A percentile compares a stretch with the other conserved stretches of the same genome.
Conservation (phyloP, 345 rosid genomes). For the Syzygium oleosum region DNA sequence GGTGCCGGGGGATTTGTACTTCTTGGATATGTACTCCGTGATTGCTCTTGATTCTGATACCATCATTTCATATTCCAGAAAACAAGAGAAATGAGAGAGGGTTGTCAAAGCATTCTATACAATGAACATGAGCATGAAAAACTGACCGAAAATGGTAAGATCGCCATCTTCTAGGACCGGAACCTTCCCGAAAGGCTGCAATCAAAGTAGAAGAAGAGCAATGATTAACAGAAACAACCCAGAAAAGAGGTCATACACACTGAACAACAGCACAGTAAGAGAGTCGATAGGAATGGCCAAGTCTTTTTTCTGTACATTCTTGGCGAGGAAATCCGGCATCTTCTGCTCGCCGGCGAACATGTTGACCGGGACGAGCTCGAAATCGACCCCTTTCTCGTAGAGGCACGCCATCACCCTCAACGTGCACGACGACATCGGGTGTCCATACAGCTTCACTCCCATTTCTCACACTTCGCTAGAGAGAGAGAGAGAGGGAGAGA, state of each 20-base stretch:
- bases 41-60: constrained; percentile 70
- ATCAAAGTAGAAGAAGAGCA: background rate
- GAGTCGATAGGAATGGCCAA: background rate
- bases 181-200: constrained; percentile 81
- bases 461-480: constrained; percentile 1
- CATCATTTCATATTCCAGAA: background rate
- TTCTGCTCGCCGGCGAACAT: constrained; percentile 64
- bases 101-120: background rate
- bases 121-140: background rate
- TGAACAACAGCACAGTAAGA: background rate
- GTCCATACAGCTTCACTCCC: constrained; percentile 62
- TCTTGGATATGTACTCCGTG: constrained; percentile 52
- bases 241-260: background rate
- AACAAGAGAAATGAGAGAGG: background rate
- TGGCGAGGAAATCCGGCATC: constrained; percentile 47
- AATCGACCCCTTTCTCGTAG: constrained; percentile 59
- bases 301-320: constrained; percentile 29
- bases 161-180: constrained; percentile 83
- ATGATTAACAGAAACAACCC: background rate
- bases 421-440: constrained; percentile 63
- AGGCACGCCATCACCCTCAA: constrained; percentile 56
- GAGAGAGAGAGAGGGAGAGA: background rate
- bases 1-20: constrained; percentile 39
- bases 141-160: constrained; percentile 61
- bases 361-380: constrained; percentile 59